phyloP scores from a whole-genome alignment of 441 rosid species.

The Sinapis alba region DNA sequence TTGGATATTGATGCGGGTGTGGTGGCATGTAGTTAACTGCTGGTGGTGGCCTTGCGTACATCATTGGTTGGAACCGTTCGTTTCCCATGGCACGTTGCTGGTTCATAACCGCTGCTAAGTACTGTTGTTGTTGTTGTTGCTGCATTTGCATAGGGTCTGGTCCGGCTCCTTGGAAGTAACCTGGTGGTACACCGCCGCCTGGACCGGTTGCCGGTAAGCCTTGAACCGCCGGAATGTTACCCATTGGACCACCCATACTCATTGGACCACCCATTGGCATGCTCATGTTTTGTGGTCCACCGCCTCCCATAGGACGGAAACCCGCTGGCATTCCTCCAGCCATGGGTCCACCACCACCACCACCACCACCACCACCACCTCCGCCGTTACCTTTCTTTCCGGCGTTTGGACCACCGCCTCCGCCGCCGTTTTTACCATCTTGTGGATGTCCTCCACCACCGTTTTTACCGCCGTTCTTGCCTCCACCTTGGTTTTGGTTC shows the following conservation, averaged over 20 bases:
- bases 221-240: conserved; percentile 66
- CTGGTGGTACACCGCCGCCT: conserved; percentile 46
- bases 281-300: conserved; percentile 46
- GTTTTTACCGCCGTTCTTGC: conserved; percentile 36
- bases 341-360: conserved; percentile 42
- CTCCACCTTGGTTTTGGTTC: conserved; percentile 54
- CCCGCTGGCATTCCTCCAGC: conserved; percentile 38
- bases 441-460: conserved; percentile 45
- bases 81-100: conserved; percentile 80
- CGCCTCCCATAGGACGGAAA: conserved; percentile 42
- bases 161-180: conserved; percentile 72
- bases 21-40: conserved; percentile 86
- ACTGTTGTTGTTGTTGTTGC: conserved; percentile 61
- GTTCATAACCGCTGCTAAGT: conserved; percentile 77
- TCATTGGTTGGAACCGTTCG: conserved; percentile 90
- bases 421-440: conserved; percentile 44
- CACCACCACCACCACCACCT: conserved; percentile 42
- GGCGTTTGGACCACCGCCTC: conserved; percentile 39
- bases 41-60: conserved; percentile 88
- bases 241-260: conserved; percentile 54
- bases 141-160: conserved; percentile 64
- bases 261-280: conserved; percentile 49
- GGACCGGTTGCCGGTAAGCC: conserved; percentile 63
- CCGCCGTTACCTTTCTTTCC: conserved; percentile 51
- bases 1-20: conserved; percentile 49